Evolutionary conservation across 106 monocot genomes (phyloP).

Genomic region (Agapanthus africanus): DNA sequence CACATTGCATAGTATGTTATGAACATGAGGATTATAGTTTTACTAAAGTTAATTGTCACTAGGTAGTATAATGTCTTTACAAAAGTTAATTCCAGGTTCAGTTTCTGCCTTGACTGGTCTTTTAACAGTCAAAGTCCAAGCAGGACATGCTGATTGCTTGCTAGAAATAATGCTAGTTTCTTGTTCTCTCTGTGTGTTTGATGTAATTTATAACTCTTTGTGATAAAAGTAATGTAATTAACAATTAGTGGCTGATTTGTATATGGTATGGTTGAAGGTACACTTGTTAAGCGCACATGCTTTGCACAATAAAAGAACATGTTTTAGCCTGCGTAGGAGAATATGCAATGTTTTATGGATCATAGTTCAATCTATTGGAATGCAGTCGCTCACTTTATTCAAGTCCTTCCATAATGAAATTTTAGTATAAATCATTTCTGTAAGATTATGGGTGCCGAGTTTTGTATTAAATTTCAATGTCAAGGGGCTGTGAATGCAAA

Average conservation of each 20-base stretch:
- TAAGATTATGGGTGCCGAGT: neutral
- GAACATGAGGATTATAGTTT: conserved; percentile 25
- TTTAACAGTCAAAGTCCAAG: conserved; percentile 48
- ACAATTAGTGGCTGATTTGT: neutral
- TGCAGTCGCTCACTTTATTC: neutral
- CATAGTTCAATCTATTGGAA: neutral
- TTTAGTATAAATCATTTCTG: neutral
- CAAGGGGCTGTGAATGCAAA: neutral
- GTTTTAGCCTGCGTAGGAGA: neutral
- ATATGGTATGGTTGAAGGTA: neutral
- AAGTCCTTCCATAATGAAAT: neutral
- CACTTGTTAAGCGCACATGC: neutral
- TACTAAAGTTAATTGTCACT: conserved; percentile 21
- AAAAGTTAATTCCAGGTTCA: conserved; percentile 22
- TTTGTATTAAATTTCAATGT: conserved; percentile 1
- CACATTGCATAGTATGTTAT: conserved; percentile 22
- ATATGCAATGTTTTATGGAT: neutral
- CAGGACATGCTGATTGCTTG: conserved; percentile 15
- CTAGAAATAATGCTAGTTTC: conserved; percentile 6
- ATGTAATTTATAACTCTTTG: conserved; percentile 15
- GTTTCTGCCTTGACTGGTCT: conserved; percentile 53
- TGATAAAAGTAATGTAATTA: neutral
- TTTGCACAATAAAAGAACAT: neutral
- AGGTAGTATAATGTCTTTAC: too few relatives aligned
- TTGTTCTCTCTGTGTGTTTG: conserved; percentile 11